Percentiles rank a stretch among this genome's conserved stretches.
Evolutionary conservation across 768 basidiomycete genomes (phyloP).

Genomic region (Agaricus sinodeliciosus): DNA sequence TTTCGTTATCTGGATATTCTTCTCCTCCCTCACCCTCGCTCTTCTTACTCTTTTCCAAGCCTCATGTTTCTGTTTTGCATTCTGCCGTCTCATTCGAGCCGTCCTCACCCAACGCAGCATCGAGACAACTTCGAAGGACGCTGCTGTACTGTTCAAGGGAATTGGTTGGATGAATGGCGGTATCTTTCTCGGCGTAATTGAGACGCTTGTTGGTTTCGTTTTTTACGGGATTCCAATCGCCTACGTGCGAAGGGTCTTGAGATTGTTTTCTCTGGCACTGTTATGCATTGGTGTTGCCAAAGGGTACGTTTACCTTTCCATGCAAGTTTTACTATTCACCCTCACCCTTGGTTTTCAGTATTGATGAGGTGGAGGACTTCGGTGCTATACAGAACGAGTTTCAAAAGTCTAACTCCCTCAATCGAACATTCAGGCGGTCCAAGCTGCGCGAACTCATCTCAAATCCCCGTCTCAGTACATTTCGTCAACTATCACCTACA

Average conservation of each 20-base stretch:
- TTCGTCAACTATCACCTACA: slow-evolving; percentile 45
- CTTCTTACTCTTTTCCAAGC: slow-evolving; percentile 54
- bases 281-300: slow-evolving; percentile 59
- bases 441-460: slow-evolving; percentile 42
- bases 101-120: slow-evolving; percentile 46
- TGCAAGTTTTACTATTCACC: neutral
- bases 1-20: slow-evolving; percentile 44
- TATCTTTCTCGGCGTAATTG: slow-evolving; percentile 56
- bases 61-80: slow-evolving; percentile 49
- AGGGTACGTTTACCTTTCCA: slow-evolving; percentile 41
- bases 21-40: slow-evolving; percentile 55
- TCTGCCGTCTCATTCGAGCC: slow-evolving; percentile 48
- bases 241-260: slow-evolving; percentile 51
- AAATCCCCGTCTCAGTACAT: slow-evolving; percentile 47
- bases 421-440: slow-evolving; percentile 24
- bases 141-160: slow-evolving; percentile 49
- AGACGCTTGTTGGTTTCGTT: slow-evolving; percentile 60
- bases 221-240: slow-evolving; percentile 43
- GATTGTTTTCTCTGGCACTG: slow-evolving; percentile 45
- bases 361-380: slow-evolving; percentile 52
- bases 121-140: slow-evolving; percentile 36
- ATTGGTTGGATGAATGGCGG: slow-evolving; percentile 60
- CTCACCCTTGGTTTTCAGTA: slow-evolving; percentile 21
- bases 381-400: slow-evolving; percentile 35
- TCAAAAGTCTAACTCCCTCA: slow-evolving; percentile 1